phyloP scores from a whole-genome alignment of 257 asterid genomes.

The Solanum rostratum region DNA sequence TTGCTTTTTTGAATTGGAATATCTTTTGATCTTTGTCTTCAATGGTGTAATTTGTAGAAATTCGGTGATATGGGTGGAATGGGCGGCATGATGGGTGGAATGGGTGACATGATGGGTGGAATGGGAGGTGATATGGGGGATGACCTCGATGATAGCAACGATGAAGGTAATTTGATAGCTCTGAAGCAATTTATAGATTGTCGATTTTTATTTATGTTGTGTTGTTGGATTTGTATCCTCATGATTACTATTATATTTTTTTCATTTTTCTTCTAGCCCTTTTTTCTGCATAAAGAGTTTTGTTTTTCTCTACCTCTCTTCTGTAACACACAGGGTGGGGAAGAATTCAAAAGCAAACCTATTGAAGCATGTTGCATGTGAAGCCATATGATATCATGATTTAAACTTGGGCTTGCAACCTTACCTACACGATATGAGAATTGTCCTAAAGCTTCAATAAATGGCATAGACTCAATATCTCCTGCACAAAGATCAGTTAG shows the following conservation, averaged over 20 bases:
- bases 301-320: background rate
- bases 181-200: background rate
- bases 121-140: conserved; percentile 38
- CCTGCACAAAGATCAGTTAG: too few relatives aligned
- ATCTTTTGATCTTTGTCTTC: conserved; percentile 6
- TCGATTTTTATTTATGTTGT: background rate
- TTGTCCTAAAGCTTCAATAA: too few relatives aligned
- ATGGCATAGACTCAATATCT: too few relatives aligned
- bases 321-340: background rate
- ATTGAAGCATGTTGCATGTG: background rate
- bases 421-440: too few relatives aligned
- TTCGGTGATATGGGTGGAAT: conserved; percentile 44
- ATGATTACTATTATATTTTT: background rate
- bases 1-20: background rate
- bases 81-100: conserved; percentile 27
- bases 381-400: too few relatives aligned
- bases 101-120: conserved; percentile 16
- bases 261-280: background rate
- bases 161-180: conserved; percentile 49
- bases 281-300: background rate
- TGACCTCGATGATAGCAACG: conserved; percentile 70
- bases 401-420: too few relatives aligned
- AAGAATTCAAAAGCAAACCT: background rate
- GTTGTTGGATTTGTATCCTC: background rate
- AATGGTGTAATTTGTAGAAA: conserved; percentile 33